A percentile compares a stretch with the other conserved stretches of the same genome.
These are phyloP conservation scores for Zygotorulaspora sp. DNA, from an alignment of 805 yeast species.

Conservation along the genomic window DNA sequence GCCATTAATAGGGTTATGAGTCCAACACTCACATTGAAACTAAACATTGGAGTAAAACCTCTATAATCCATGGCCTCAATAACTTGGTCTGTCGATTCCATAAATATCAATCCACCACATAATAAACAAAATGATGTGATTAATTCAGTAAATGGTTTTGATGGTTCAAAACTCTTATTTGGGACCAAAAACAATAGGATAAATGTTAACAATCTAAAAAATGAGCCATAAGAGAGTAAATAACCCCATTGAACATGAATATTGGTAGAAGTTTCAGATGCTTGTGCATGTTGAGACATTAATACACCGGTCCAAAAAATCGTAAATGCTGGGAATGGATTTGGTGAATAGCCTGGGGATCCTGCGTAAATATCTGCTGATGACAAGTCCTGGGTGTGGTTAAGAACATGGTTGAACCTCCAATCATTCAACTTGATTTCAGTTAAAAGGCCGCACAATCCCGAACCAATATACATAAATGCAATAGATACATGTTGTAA, in stretches of 20 bases:
- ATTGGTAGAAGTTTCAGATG: constrained; percentile 67
- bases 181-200: constrained; percentile 46
- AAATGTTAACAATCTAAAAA: constrained; percentile 66
- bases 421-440: constrained; percentile 63
- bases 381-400: constrained; percentile 19
- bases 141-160: constrained; percentile 83
- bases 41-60: constrained; percentile 85
- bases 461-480: constrained; percentile 86
- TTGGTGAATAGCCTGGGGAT: constrained; percentile 78
- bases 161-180: constrained; percentile 40
- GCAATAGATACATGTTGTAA: constrained; percentile 89
- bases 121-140: constrained; percentile 72
- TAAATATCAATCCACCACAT: constrained; percentile 86
- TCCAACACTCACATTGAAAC: constrained; percentile 83
- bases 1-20: constrained; percentile 74
- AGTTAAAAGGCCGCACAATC: constrained; percentile 80
- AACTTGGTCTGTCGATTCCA: constrained; percentile 86
- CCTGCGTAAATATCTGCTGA: constrained; percentile 33
- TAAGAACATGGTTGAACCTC: constrained; percentile 46
- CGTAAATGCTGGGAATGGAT: constrained; percentile 90
- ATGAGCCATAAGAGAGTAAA: constrained; percentile 74
- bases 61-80: constrained; percentile 76
- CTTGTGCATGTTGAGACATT: constrained; percentile 93
- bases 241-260: constrained; percentile 94
- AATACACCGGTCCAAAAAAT: constrained; percentile 94